Evolutionary conservation across 257 asterid species (phyloP).

Genomic region (Henckelia pumila): DNA sequence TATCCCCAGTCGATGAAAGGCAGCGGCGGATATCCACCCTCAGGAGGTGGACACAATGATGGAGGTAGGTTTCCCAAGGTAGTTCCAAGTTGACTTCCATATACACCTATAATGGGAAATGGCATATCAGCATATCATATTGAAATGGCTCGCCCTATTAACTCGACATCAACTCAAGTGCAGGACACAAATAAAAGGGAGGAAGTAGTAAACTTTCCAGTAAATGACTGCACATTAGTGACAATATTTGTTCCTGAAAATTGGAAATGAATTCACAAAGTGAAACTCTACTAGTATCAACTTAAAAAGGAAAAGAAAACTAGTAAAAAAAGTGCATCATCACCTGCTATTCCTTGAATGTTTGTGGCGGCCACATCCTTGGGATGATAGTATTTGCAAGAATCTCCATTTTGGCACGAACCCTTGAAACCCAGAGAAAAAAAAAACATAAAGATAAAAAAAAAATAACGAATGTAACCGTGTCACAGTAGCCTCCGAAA

Average conservation of each 20-base stretch:
- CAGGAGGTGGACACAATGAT: conserved; percentile 90
- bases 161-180: background rate
- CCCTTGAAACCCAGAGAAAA: conserved; percentile 44
- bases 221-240: conserved; percentile 33
- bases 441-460: conserved; percentile 8
- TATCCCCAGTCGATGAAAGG: conserved; percentile 96
- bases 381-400: conserved; percentile 88
- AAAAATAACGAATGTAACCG: background rate
- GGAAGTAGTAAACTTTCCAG: conserved; percentile 33
- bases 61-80: conserved; percentile 75
- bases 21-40: conserved; percentile 71
- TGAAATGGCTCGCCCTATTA: background rate
- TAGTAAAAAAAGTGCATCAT: conserved; percentile 10
- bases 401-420: conserved; percentile 78
- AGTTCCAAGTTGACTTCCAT: conserved; percentile 52
- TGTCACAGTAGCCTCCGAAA: background rate
- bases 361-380: conserved; percentile 34
- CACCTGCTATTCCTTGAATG: conserved; percentile 53
- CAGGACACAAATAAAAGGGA: conserved; percentile 6
- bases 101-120: conserved; percentile 35
- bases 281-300: conserved; percentile 3
- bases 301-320: background rate
- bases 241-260: conserved; percentile 31
- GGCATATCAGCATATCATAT: conserved; percentile 14
- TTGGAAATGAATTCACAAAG: conserved; percentile 19